phyloP scores from a whole-genome alignment of 768 basidiomycete species.

The Mycena vulgaris region DNA sequence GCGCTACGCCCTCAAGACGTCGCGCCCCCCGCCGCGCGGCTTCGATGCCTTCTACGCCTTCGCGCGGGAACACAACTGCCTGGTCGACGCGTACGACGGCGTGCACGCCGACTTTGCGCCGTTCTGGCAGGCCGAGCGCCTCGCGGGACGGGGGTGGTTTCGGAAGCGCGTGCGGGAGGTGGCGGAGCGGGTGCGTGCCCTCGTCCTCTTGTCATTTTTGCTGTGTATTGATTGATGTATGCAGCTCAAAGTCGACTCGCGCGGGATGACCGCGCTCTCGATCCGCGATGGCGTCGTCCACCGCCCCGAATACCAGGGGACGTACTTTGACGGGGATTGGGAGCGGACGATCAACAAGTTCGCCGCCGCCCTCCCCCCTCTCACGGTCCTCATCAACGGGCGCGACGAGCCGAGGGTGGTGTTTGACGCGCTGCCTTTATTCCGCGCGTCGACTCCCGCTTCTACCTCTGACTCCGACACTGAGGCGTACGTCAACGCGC shows the following conservation, averaged over 20 bases:
- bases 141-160: constrained; percentile 25
- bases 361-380: constrained; percentile 22
- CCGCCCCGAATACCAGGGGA: constrained; percentile 12
- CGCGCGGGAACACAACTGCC: constrained; percentile 9
- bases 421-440: constrained; percentile 24
- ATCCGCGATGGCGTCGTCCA: constrained; percentile 14
- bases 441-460: background rate
- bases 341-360: constrained; percentile 31
- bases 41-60: constrained; percentile 33
- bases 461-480: background rate
- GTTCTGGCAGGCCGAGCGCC: constrained; percentile 25
- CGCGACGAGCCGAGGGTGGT: constrained; percentile 41
- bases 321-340: constrained; percentile 38
- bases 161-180: constrained; percentile 16
- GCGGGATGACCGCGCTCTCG: constrained; percentile 25
- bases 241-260: background rate
- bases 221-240: background rate
- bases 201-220: background rate
- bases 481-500: too few relatives aligned
- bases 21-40: constrained; percentile 16
- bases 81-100: constrained; percentile 23
- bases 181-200: constrained; percentile 17
- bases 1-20: constrained; percentile 19
- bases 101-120: constrained; percentile 30
- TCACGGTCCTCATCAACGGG: constrained; percentile 36